phyloP scores from a whole-genome alignment of 768 basidiomycete genomes.

The Jaapia argillacea region DNA sequence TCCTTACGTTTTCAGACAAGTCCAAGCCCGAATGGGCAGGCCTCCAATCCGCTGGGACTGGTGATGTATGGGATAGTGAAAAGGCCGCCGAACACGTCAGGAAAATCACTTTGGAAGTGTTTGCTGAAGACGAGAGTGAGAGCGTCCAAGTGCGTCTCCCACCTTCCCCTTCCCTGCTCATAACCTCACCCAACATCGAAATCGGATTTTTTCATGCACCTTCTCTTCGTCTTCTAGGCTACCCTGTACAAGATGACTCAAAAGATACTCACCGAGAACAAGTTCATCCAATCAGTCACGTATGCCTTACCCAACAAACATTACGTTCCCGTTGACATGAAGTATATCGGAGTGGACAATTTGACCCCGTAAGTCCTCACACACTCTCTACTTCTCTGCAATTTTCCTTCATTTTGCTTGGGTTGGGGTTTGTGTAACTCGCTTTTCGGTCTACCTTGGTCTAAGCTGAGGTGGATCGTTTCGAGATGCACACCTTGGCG shows the following conservation, averaged over 20 bases:
- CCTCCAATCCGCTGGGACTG: constrained; percentile 18
- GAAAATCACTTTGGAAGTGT: constrained; percentile 62
- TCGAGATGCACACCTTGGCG: too few species aligned
- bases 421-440: too few species aligned
- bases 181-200: too few species aligned
- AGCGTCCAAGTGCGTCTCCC: constrained; percentile 71
- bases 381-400: constrained; percentile 5
- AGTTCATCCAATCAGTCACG: constrained; percentile 43
- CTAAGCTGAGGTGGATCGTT: too few species aligned
- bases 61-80: constrained; percentile 27
- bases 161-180: too few species aligned
- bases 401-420: constrained; percentile 5
- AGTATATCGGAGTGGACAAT: constrained; percentile 64
- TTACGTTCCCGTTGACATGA: constrained; percentile 84
- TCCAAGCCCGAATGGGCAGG: too few species aligned
- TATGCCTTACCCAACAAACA: constrained; percentile 92
- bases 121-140: constrained; percentile 83
- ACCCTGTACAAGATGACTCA: constrained; percentile 87
- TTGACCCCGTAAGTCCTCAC: constrained; percentile 40
- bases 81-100: constrained; percentile 44
- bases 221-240: constrained; percentile 38
- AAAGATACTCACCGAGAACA: constrained; percentile 57
- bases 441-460: too few species aligned
- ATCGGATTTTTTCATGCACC: neutral
- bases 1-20: too few species aligned